phyloP scores from a whole-genome alignment of 2,329 filamentous ascomycete species.

The Neobulgaria alba region DNA sequence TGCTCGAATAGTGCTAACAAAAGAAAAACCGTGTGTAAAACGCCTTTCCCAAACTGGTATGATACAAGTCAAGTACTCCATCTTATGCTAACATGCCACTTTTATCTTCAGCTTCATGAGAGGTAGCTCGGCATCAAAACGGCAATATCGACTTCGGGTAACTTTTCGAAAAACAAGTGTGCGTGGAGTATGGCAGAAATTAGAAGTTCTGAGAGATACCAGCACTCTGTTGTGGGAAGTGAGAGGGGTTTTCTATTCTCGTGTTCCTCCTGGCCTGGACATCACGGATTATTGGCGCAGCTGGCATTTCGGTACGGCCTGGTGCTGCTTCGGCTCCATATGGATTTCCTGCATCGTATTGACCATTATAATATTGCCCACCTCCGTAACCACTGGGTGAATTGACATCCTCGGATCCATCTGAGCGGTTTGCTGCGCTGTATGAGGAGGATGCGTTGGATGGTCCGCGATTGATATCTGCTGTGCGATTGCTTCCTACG shows the following conservation, averaged over 20 bases:
- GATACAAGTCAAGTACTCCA: background rate
- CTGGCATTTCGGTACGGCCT: constrained; percentile 36
- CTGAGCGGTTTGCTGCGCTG: constrained; percentile 70
- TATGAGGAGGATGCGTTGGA: constrained; percentile 97
- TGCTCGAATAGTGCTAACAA: background rate
- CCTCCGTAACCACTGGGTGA: constrained; percentile 33
- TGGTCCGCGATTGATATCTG: constrained; percentile 75
- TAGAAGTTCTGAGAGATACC: constrained; percentile 98
- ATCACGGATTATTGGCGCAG: constrained; percentile 81
- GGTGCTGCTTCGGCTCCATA: constrained; percentile 34
- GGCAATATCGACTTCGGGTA: too few species aligned
- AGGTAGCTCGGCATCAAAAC: background rate
- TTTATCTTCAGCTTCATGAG: background rate
- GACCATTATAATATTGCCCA: constrained; percentile 46
- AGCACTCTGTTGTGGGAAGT: constrained; percentile 85
- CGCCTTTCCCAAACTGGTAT: background rate
- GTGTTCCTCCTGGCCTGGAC: constrained; percentile 89
- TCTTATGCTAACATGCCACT: background rate
- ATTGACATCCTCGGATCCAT: constrained; percentile 47
- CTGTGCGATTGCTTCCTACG: constrained; percentile 53
- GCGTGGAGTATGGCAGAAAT: constrained; percentile 47
- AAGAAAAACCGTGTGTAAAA: background rate
- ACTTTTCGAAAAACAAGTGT: constrained; percentile 41
- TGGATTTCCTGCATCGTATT: constrained; percentile 49
- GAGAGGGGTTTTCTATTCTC: constrained; percentile 81